Evolutionary conservation across 2,329 filamentous ascomycete species (phyloP), one percentile per base, ranked within the genome.

Genomic region (Penicillium digitatum): DNA sequence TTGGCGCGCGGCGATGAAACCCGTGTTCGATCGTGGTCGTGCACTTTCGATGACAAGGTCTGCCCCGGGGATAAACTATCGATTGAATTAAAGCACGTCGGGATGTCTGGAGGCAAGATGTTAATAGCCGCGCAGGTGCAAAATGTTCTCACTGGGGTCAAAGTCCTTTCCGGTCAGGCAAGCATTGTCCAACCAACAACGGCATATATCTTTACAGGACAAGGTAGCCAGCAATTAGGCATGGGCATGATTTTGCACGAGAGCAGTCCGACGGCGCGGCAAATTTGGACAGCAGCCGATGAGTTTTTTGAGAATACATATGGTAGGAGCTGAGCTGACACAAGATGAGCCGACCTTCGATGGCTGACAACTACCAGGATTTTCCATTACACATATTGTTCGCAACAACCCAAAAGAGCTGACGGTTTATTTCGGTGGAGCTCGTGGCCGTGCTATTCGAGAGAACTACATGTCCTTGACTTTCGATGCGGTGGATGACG

Each of bases 401-500:
- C 92, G 89, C 81, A 96, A 96, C 80, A 97, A 97, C 77, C 93
- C 94, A 58, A 95, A 95, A 79, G 91, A 96, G 76, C 86, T 97
- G 48, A 97, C 93, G 8, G 88, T 97, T 61, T 89, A 97, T 79
- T 97, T 97, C 71, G 93, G 93, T 77, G 94, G 94, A 43, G 89
- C 91, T 58, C 88, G 90, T 54, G 93, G 93, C 69, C 96, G 96
- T 77, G 89, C 89, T 44, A 96, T 97, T 67, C 89, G 93, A 57
- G 87, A 95, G 70, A 97, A 96, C 77, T 97, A 97, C 80, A 96
- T 96, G 85, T 87, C 91, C 56, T 96, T 97, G 90, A 96, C 91
- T 39, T 96, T 96, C 75, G 93, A 97, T 79, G 94, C 91, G 27
- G 90, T 96, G 50, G 86, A 86, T 55, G 78, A 88, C 1, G 92